A percentile compares a stretch with the other conserved stretches of the same genome.
These are phyloP conservation scores for Scedosporium minutisporum DNA, from an alignment of 2,329 filamentous ascomycete species.

Conservation along the genomic window DNA sequence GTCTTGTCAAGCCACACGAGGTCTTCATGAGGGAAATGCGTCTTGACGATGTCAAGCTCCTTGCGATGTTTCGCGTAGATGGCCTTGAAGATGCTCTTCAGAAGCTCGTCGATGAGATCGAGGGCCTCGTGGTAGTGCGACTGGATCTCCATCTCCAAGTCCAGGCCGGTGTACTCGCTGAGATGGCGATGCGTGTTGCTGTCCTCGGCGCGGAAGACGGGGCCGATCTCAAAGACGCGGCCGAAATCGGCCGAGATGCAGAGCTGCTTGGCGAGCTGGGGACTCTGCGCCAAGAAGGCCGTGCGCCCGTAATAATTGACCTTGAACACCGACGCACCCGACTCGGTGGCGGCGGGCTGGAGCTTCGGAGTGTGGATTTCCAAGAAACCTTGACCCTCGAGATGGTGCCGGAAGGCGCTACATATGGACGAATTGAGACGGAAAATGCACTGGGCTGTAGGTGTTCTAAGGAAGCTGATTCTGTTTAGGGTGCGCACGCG, in stretches of 20 bases:
- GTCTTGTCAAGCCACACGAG: constrained; percentile 82
- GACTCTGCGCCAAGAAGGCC: constrained; percentile 84
- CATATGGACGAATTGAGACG: constrained; percentile 74
- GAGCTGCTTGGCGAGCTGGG: constrained; percentile 90
- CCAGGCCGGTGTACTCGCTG: constrained; percentile 88
- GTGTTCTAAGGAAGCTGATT: constrained; percentile 77
- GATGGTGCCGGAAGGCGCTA: constrained; percentile 65
- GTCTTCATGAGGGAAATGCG: constrained; percentile 78
- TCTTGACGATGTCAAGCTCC: constrained; percentile 71
- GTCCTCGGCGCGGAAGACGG: constrained; percentile 89
- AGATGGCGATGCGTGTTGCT: constrained; percentile 91
- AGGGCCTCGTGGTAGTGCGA: constrained; percentile 86
- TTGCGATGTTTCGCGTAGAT: constrained; percentile 31
- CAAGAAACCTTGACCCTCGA: constrained; percentile 71
- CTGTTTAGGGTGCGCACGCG: constrained; percentile 68
- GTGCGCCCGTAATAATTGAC: constrained; percentile 83
- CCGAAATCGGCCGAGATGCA: constrained; percentile 81
- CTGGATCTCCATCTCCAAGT: constrained; percentile 86
- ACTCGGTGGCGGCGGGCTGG: constrained; percentile 83
- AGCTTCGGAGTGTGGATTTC: constrained; percentile 93
- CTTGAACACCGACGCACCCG: constrained; percentile 82
- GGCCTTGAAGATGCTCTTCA: constrained; percentile 58
- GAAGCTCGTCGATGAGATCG: constrained; percentile 63
- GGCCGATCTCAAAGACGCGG: constrained; percentile 79
- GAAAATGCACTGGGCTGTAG: constrained; percentile 79